Base-by-base conservation (phyloP, 148 eudicot species). In the Amaranthus hypochondriacus region DNA sequence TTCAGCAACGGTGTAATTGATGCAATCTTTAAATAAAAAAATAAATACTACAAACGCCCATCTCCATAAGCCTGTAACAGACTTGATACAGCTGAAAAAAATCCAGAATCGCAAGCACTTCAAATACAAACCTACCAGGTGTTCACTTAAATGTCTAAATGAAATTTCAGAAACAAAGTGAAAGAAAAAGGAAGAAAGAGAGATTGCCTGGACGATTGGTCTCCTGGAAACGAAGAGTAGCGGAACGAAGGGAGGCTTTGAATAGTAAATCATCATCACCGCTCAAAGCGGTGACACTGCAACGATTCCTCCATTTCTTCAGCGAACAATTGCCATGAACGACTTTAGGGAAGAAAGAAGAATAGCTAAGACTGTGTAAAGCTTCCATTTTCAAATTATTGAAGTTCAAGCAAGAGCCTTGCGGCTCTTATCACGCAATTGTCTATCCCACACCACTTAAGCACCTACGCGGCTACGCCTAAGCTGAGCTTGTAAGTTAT, bases 171-270 rank as follows among this genome's bases (percentile, higher is more conserved):
- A 9, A 44, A 48, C 15, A 44, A 10, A 48, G 28, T 56, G 39
- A 28, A 28, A 28, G 18, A 48, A 4, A 10, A 5, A 3, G 59
- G 12, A 21, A 55, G 56, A 51, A n/a, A 80, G 39, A 64, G 64
- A 39, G 14, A 66, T 81, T 28, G 72, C 98, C 92, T 84, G 94
- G 84, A 66, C 87, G 85, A 74, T 62, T 81, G 61, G 92, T 82
- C 80, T 93, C 94, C 67, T 83, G 87, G 71, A 79, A 87, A 75
- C 98, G 96, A 79, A 89, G 88, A 48, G 89, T 78, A 74, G 92
- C 91, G 4, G 82, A 85, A 48, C 77, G 56, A 43, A 87, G 53
- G 68, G 94, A 88, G 42, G 86, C 50, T 73, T 70, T 75, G 72
- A 85, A 71, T 6, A 83, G 78, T n/a, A 84, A 79, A 83, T 87